Evolutionary conservation across 106 monocot species (phyloP), one percentile per base, ranked within the genome.

Genomic region (Dendrobium huoshanense): DNA sequence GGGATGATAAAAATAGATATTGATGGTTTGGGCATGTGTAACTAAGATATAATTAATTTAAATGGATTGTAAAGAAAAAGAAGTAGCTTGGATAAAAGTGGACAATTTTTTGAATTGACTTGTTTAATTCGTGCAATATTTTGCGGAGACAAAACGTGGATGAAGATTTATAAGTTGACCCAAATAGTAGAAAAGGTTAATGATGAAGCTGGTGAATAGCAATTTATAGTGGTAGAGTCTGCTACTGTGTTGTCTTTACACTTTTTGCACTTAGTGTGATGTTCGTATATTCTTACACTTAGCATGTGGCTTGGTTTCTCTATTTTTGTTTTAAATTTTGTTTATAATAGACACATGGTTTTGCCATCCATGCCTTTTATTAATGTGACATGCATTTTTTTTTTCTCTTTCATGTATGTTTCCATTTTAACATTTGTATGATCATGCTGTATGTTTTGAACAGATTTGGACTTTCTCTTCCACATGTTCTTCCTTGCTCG

Each of bases 401-500:
- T 61, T 4, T 15, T 51, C 10, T 13, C 13, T 51, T 51, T 51
- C 16, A 13, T 13, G 51, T 51, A 51, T 51, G 51, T 13, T 13
- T 70, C 70, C 33, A 70, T 70, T 29, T 70, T 70, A 70, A 22
- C 24, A 65, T 65, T 20, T 65, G 6, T 65, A 65, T 65, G 64
- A 61, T 19, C 51, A 61, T 15, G 70, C 16, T 70, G 33, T 29
- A 4, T 70, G 29, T 9, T 83, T 24, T 81, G 78, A 55, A 31
- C 91, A 99, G 98, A 95, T 83, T 81, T 99, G 85, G 98, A 99
- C 78, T 99, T 99, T 76, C 86, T 99, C 5, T 99, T 99, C 78
- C 98, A 99, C 79, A 99, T 99, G 94, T 99, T 99, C 79, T 99
- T 99, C 86, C 93, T 99, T 84, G 89, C 95, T 47, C 90, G 93